Evolutionary conservation across 73 alveolate genomes (phyloP), one percentile per base, ranked within the genome.

Genomic region (Halteria grandinella): DNA sequence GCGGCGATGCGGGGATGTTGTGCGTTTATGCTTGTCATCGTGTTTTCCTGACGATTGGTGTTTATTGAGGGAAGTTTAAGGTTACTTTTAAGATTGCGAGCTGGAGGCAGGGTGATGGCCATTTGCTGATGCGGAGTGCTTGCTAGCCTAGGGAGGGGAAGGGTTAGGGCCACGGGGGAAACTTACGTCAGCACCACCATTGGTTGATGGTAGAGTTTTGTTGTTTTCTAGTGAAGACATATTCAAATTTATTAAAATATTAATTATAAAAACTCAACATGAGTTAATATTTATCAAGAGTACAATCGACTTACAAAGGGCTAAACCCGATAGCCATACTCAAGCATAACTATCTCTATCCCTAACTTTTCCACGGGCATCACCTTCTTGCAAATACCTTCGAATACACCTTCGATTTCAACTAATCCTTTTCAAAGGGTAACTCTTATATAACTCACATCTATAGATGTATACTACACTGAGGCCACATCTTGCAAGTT

Each of bases 221-320:
- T n/a, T n/a, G n/a, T n/a, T n/a, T n/a, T n/a, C n/a, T n/a, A n/a
- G n/a, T n/a, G n/a, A n/a, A n/a, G n/a, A n/a, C n/a, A n/a, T n/a
- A n/a, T n/a, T n/a, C n/a, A n/a, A n/a, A n/a, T 39, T 48, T n/a
- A 48, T 48, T 48, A 11, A 6, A 25, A 53, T 17, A 53, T 17
- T 53, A 53, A 53, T 53, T 23, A 17, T 53, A 17, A 53, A 53
- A 53, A 57, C 43, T 55, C 37, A 60, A 24, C n/a, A n/a, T n/a
- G n/a, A n/a, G n/a, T n/a, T n/a, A n/a, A n/a, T 60, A 33, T 8
- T 60, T 60, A 20, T 55, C 37, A 23, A 33, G 77, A 60, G 77
- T 60, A 60, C 29, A 60, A 60, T 24, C 60, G 5, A 2, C 27
- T 6, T 60, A 60, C 21, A 60, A 37, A 37, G 77, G 77, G 21